Evolutionary conservation across 2,329 filamentous ascomycete genomes (phyloP).

Genomic region (Talaromyces pinophilus): DNA sequence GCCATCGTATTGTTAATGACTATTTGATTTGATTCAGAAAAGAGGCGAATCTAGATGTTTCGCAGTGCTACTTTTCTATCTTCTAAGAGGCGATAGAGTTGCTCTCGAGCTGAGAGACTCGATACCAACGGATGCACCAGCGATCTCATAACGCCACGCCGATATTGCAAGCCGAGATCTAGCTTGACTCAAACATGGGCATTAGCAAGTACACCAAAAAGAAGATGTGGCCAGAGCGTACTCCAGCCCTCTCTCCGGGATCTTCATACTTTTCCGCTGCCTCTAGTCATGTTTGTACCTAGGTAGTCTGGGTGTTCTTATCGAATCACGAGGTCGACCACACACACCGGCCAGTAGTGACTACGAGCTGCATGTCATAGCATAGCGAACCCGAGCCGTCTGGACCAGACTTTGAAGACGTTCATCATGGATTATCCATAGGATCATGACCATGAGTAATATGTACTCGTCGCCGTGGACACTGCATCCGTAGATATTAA

Average conservation of each 20-base stretch:
- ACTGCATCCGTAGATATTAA: neutral
- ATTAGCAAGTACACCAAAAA: slow-evolving; percentile 2
- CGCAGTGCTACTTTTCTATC: neutral
- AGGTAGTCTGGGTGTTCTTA: neutral
- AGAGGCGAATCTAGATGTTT: neutral
- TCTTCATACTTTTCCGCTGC: slow-evolving; percentile 2
- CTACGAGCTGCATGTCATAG: slow-evolving; percentile 6
- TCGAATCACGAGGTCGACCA: slow-evolving; percentile 15
- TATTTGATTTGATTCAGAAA: neutral
- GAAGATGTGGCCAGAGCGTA: slow-evolving; percentile 18
- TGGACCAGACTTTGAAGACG: neutral
- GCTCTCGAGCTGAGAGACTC: neutral
- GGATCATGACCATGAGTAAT: slow-evolving; percentile 2
- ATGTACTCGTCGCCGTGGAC: neutral
- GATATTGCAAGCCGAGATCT: slow-evolving; percentile 8
- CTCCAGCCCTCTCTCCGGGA: neutral
- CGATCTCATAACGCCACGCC: slow-evolving; percentile 13
- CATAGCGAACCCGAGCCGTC: neutral
- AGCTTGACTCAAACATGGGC: slow-evolving; percentile 10
- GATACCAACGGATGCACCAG: neutral
- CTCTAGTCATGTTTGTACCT: neutral
- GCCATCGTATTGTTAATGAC: neutral
- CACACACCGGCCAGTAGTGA: slow-evolving; percentile 1
- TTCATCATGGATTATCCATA: neutral
- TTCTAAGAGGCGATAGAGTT: neutral